Evolutionary conservation across 2,329 filamentous ascomycete genomes (phyloP).

Genomic region (Sarocladium strictum): DNA sequence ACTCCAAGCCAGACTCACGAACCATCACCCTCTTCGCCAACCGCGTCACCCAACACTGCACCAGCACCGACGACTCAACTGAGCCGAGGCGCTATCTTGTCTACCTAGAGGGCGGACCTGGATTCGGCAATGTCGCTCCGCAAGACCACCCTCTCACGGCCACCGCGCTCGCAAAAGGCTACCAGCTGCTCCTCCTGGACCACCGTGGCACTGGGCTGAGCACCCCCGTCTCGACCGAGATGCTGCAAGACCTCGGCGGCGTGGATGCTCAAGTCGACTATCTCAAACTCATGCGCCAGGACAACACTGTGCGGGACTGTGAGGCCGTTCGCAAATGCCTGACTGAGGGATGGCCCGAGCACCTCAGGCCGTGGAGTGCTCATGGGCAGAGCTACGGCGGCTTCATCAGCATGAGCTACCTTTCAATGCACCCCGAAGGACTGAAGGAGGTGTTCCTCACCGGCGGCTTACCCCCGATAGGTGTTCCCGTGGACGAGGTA

Average conservation of each 20-base stretch:
- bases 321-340: slow-evolving; percentile 77
- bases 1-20: slow-evolving; percentile 53
- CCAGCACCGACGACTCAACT: slow-evolving; percentile 19
- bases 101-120: slow-evolving; percentile 83
- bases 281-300: slow-evolving; percentile 78
- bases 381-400: slow-evolving; percentile 92
- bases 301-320: slow-evolving; percentile 83
- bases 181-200: slow-evolving; percentile 82
- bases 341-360: slow-evolving; percentile 60
- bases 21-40: slow-evolving; percentile 73
- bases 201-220: slow-evolving; percentile 86
- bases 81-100: slow-evolving; percentile 52
- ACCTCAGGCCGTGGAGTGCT: slow-evolving; percentile 74
- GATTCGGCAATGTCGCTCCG: slow-evolving; percentile 68
- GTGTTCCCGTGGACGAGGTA: slow-evolving; percentile 64
- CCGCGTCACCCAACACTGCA: slow-evolving; percentile 56
- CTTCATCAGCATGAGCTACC: slow-evolving; percentile 77
- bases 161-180: slow-evolving; percentile 68
- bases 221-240: slow-evolving; percentile 69
- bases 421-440: slow-evolving; percentile 72
- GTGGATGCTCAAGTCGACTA: slow-evolving; percentile 69
- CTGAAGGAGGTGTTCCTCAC: slow-evolving; percentile 78
- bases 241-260: slow-evolving; percentile 53
- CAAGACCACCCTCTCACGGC: slow-evolving; percentile 68
- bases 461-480: slow-evolving; percentile 76